Conservation (phyloP, 1,139 yeast species). For the Scheffersomyces stambukii region DNA sequence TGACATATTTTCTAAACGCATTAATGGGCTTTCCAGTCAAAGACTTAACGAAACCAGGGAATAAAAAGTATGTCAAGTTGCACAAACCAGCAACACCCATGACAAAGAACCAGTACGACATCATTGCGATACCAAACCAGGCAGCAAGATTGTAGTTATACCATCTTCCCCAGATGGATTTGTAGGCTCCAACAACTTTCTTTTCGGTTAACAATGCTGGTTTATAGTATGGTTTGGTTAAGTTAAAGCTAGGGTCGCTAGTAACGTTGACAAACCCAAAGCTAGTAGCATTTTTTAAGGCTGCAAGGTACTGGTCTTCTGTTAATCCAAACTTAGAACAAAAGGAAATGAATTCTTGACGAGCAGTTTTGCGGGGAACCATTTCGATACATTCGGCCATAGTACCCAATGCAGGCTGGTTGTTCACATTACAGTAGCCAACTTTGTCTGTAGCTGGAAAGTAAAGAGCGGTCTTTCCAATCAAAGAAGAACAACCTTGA, state of each 20-base stretch:
- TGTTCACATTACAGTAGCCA: slow-evolving; percentile 28
- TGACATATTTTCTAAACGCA: slow-evolving; percentile 34
- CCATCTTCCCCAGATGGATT: slow-evolving; percentile 37
- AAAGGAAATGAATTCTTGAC: slow-evolving; percentile 20
- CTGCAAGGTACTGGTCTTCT: slow-evolving; percentile 20
- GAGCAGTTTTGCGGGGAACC: slow-evolving; percentile 21
- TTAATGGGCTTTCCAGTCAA: slow-evolving; percentile 32
- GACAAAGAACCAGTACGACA: slow-evolving; percentile 43
- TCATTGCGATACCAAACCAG: slow-evolving; percentile 47
- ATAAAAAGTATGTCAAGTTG: slow-evolving; percentile 27
- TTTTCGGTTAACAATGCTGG: slow-evolving; percentile 24
- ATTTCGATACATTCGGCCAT: slow-evolving; percentile 32
- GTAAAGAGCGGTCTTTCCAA: slow-evolving; percentile 22
- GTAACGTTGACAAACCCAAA: slow-evolving; percentile 21
- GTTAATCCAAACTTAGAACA: slow-evolving; percentile 27
- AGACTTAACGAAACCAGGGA: slow-evolving; percentile 30
- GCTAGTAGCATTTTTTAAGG: slow-evolving; percentile 36
- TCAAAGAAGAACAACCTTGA: slow-evolving; percentile 24
- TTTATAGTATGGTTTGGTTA: slow-evolving; percentile 22
- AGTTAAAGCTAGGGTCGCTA: slow-evolving; percentile 24
- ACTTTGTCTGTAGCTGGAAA: slow-evolving; percentile 17
- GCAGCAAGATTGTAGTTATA: slow-evolving; percentile 41
- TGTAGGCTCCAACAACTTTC: slow-evolving; percentile 26
- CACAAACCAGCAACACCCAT: slow-evolving; percentile 42
- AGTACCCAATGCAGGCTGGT: slow-evolving; percentile 38